Evolutionary conservation across 2,329 filamentous ascomycete species (phyloP).

Genomic region (Fusarium nanum): DNA sequence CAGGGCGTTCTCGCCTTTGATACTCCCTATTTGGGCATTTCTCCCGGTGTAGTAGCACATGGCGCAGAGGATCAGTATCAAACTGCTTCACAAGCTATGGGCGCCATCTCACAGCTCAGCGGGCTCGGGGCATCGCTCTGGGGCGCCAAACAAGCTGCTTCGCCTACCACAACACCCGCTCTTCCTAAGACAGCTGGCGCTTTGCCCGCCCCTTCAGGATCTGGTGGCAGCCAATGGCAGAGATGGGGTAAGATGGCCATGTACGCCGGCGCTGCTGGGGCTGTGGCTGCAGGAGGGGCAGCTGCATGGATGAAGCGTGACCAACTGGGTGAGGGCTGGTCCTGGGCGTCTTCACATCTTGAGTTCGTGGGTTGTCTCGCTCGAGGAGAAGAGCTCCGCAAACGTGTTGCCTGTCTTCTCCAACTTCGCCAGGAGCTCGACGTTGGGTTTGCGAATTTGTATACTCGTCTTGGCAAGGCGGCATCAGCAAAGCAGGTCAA

Average conservation of each 20-base stretch:
- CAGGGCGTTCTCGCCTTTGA: constrained; percentile 93
- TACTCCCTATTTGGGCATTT: constrained; percentile 88
- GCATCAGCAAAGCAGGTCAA: constrained; percentile 66
- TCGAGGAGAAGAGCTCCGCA: constrained; percentile 82
- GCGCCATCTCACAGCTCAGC: constrained; percentile 75
- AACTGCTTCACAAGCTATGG: constrained; percentile 73
- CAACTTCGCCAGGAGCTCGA: constrained; percentile 71
- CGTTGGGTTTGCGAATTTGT: constrained; percentile 86
- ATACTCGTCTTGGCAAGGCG: constrained; percentile 82
- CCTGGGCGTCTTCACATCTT: constrained; percentile 89
- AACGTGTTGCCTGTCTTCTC: constrained; percentile 76
- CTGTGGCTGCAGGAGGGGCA: constrained; percentile 83
- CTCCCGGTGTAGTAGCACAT: constrained; percentile 84
- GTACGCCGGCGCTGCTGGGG: constrained; percentile 84
- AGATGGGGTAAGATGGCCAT: constrained; percentile 87
- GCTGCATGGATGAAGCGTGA: constrained; percentile 89
- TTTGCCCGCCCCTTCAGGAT: constrained; percentile 46
- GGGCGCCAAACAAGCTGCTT: constrained; percentile 56
- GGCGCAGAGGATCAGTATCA: constrained; percentile 87
- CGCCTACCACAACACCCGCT: constrained; percentile 31
- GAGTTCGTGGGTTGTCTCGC: constrained; percentile 93
- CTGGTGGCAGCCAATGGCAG: constrained; percentile 68
- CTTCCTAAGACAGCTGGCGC: constrained; percentile 41
- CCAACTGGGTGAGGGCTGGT: constrained; percentile 78
- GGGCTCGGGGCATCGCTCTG: constrained; percentile 76